Conservation (phyloP, 2,329 filamentous ascomycete species). For the Arthroderma sp. region DNA sequence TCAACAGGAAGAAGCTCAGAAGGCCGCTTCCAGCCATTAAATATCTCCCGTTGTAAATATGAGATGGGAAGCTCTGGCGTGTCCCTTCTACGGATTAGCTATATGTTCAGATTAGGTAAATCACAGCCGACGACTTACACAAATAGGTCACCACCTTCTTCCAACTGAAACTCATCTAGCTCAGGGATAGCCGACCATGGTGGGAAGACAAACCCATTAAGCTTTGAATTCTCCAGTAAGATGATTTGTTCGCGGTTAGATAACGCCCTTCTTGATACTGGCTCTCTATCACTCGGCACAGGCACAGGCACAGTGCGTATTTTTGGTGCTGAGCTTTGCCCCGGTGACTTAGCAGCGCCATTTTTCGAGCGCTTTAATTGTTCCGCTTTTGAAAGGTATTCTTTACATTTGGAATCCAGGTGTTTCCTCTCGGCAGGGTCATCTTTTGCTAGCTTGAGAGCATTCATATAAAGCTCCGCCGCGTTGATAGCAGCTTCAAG, state of each 20-base stretch:
- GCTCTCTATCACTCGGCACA: slow-evolving; percentile 28
- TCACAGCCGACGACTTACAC: slow-evolving; percentile 36
- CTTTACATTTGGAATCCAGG: slow-evolving; percentile 55
- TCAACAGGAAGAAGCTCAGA: slow-evolving; percentile 45
- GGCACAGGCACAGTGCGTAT: slow-evolving; percentile 14
- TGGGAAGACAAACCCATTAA: slow-evolving; percentile 73
- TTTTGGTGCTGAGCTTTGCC: slow-evolving; percentile 7
- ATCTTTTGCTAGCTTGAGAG: slow-evolving; percentile 46
- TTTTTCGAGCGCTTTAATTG: slow-evolving; percentile 47
- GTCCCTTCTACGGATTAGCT: slow-evolving; percentile 42
- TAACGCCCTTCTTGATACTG: slow-evolving; percentile 44
- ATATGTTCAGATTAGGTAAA: too few species aligned
- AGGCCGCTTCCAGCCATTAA: slow-evolving; percentile 72
- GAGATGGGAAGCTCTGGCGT: slow-evolving; percentile 58
- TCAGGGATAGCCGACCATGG: slow-evolving; percentile 61
- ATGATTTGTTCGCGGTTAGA: slow-evolving; percentile 63
- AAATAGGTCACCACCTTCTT: slow-evolving; percentile 42
- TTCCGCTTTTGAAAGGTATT: slow-evolving; percentile 60
- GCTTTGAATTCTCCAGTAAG: slow-evolving; percentile 59
- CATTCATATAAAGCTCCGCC: slow-evolving; percentile 70
- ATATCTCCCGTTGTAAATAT: slow-evolving; percentile 56
- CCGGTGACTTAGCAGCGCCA: neutral
- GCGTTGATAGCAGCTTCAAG: slow-evolving; percentile 63
- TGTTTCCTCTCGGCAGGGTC: slow-evolving; percentile 49
- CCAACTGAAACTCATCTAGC: slow-evolving; percentile 47